These are phyloP conservation scores for Ustilago esculenta DNA, from an alignment of 1,284 basidiomycete genomes.

Conservation along the genomic window DNA sequence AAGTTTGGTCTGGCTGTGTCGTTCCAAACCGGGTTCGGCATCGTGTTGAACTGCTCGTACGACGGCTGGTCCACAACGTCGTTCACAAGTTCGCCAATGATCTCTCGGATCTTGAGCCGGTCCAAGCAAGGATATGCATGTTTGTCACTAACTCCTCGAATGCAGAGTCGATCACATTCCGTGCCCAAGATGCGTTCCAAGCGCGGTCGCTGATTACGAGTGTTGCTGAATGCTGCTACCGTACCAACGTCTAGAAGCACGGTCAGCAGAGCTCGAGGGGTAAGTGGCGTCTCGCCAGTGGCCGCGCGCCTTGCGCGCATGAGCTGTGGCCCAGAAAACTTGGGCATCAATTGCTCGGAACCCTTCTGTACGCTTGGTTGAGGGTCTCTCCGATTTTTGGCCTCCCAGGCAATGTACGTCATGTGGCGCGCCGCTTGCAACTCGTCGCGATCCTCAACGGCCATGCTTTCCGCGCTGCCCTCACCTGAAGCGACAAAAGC, in stretches of 20 bases:
- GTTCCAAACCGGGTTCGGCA: too few species aligned
- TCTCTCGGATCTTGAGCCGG: background rate
- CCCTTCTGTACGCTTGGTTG: background rate
- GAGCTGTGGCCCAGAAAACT: conserved; percentile 2
- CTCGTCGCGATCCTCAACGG: background rate
- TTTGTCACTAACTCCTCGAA: background rate
- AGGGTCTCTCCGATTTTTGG: conserved; percentile 5
- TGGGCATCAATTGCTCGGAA: background rate
- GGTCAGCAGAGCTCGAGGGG: conserved; percentile 3
- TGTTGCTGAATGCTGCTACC: background rate
- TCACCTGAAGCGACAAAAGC: background rate
- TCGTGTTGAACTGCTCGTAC: too few species aligned
- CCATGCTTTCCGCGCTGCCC: background rate
- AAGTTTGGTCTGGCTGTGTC: too few species aligned
- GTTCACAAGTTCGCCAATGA: background rate
- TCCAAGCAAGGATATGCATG: conserved; percentile 17
- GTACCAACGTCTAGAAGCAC: conserved; percentile 12
- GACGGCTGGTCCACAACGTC: background rate
- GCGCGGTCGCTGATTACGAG: conserved; percentile 1
- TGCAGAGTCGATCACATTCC: conserved; percentile 8
- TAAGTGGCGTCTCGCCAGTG: background rate
- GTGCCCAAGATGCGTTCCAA: background rate
- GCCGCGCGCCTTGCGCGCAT: background rate
- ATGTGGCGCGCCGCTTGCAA: conserved; percentile 5
- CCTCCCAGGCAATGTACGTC: conserved; percentile 22